Evolutionary conservation across 2,329 filamentous ascomycete species (phyloP).

Genomic region (Emmonsiellopsis sp.): DNA sequence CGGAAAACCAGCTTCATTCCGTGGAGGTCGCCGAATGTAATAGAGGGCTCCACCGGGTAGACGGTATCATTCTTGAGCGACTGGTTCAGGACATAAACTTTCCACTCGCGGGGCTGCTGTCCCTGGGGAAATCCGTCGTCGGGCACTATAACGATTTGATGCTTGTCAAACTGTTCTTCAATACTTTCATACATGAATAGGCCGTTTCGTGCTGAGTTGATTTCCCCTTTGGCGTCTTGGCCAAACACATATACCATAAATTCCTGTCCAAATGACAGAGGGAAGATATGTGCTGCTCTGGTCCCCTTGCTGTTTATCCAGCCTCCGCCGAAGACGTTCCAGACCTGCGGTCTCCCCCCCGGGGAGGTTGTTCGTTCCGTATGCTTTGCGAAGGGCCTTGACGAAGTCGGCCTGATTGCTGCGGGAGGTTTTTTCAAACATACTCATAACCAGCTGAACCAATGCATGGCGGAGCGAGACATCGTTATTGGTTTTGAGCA

Average conservation of each 20-base stretch:
- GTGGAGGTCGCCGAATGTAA: neutral
- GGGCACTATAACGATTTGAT: neutral
- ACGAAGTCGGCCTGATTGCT: neutral
- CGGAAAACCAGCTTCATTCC: neutral
- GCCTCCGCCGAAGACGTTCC: neutral
- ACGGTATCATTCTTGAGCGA: neutral
- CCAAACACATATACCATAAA: constrained; percentile 9
- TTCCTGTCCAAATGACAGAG: constrained; percentile 4
- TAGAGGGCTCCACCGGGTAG: too few relatives aligned
- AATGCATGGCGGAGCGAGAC: neutral
- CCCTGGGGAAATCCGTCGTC: neutral
- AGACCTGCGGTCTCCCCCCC: neutral
- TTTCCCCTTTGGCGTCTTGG: constrained; percentile 2
- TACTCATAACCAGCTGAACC: neutral
- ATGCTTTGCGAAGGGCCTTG: neutral
- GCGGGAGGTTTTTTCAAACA: neutral
- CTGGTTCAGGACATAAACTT: neutral
- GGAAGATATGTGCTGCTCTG: constrained; percentile 8
- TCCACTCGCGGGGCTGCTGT: neutral
- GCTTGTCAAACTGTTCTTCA: neutral
- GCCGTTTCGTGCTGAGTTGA: constrained; percentile 8
- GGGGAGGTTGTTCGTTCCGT: neutral
- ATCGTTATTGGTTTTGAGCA: neutral
- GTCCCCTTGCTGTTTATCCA: neutral
- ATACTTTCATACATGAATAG: neutral